A percentile compares a stretch with the other conserved stretches of the same genome.
phyloP scores from a whole-genome alignment of 2,329 filamentous ascomycete genomes.

The Nemania sp. region DNA sequence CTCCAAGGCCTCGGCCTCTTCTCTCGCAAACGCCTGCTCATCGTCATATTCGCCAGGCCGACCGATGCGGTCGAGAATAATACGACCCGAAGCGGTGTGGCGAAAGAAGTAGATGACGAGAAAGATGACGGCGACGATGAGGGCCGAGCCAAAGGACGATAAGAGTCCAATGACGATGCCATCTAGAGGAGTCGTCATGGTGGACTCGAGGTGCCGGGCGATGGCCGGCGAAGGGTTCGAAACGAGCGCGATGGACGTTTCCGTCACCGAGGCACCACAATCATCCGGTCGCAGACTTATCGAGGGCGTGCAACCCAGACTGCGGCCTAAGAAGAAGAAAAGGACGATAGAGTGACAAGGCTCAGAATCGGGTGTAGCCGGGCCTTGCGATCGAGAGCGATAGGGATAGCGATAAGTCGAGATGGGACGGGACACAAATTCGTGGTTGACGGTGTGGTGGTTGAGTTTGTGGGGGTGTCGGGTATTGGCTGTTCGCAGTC shows the following conservation, averaged over 20 bases:
- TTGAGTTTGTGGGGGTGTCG: background rate
- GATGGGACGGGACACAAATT: no score
- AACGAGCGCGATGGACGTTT: slow-evolving; percentile 27
- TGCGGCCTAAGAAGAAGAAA: slow-evolving; percentile 5
- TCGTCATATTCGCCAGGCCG: slow-evolving; percentile 96
- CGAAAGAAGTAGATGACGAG: slow-evolving; percentile 89
- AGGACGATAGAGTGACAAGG: background rate
- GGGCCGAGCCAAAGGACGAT: slow-evolving; percentile 89
- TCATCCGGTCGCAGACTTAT: slow-evolving; percentile 36
- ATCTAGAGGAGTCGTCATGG: slow-evolving; percentile 47
- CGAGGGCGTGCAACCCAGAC: slow-evolving; percentile 35
- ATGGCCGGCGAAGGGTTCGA: background rate
- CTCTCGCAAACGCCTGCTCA: slow-evolving; percentile 89
- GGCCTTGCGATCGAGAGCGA: background rate
- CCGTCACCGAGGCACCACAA: slow-evolving; percentile 36
- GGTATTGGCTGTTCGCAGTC: no score
- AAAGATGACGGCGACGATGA: slow-evolving; percentile 78
- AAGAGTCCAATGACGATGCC: slow-evolving; percentile 94
- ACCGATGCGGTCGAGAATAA: slow-evolving; percentile 90
- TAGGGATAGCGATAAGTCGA: background rate
- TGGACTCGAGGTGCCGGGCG: slow-evolving; percentile 18
- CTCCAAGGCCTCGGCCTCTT: slow-evolving; percentile 94
- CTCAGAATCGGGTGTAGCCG: background rate
- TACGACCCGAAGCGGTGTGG: slow-evolving; percentile 84
- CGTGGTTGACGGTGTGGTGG: background rate